A percentile compares a stretch with the other conserved stretches of the same genome.
Evolutionary conservation across 2,329 filamentous ascomycete genomes (phyloP).

Genomic region (Madurella mycetomatis): DNA sequence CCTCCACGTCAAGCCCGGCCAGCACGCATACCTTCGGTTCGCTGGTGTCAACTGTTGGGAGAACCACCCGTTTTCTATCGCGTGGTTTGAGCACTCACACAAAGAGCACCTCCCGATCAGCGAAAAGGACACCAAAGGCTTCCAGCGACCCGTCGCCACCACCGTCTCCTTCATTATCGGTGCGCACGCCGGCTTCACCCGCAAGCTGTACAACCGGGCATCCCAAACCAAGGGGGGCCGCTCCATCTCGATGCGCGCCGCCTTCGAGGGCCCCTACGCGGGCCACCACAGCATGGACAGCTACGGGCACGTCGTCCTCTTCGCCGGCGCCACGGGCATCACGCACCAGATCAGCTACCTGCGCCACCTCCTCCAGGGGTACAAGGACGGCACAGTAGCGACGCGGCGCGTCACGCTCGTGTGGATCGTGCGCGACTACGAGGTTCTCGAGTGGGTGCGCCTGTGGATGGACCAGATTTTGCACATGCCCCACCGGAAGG

Average conservation of each 20-base stretch:
- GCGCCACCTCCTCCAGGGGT: conserved; percentile 67
- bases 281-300: conserved; percentile 81
- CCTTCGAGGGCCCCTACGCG: conserved; percentile 86
- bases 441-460: conserved; percentile 88
- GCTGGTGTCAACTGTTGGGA: conserved; percentile 63
- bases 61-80: conserved; percentile 73
- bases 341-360: conserved; percentile 92
- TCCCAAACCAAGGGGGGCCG: conserved; percentile 43
- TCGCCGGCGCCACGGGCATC: conserved; percentile 90
- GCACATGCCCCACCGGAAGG: conserved; percentile 71
- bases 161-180: conserved; percentile 78
- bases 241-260: conserved; percentile 61
- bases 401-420: conserved; percentile 78
- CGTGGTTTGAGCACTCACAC: conserved; percentile 61
- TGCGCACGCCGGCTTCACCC: conserved; percentile 83
- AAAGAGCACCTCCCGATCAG: conserved; percentile 30
- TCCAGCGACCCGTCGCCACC: conserved; percentile 39
- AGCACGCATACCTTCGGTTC: conserved; percentile 72
- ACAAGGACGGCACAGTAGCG: conserved; percentile 66
- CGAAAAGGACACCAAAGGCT: conserved; percentile 17
- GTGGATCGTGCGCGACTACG: conserved; percentile 87
- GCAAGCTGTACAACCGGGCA: conserved; percentile 70
- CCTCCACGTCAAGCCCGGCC: conserved; percentile 62
- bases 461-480: conserved; percentile 77
- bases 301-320: conserved; percentile 86